Base-by-base conservation (phyloP, 2,329 filamentous ascomycete genomes). In the Aspergillus pseudoviridinutans region DNA sequence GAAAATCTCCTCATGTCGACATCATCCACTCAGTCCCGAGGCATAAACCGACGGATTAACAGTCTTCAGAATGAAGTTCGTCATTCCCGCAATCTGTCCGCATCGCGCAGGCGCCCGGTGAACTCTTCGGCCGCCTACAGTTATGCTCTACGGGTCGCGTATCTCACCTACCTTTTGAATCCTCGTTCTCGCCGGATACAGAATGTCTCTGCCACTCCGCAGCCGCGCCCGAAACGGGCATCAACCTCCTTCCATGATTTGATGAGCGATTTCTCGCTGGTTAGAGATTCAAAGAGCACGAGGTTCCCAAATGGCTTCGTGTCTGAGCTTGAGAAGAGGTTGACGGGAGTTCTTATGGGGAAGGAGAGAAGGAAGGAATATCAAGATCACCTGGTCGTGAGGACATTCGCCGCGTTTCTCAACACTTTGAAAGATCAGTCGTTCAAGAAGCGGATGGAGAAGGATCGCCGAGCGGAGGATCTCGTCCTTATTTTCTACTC, bases 401-500 rank as follows among this genome's bases (percentile, higher is more conserved):
- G 93, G 60, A 95, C 91, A 1, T 99, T 99, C 77, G 94, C 91
- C 55, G 90, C 91, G 63, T 96, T 96, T 62, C 88, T 97, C 71
- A 97, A 93, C 58, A 89, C 91, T 56, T 90, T 99, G 73, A 97
- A 93, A 66, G 91, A 95, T 61, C 87, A 87, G 60, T 87, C 85
- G 49, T 97, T 97, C 70, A 88, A 91, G 64, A 95, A 92, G 78
- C 88, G 87, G 58, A 91, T 97, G 80, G 92, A 97, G 70, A 96
- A 96, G 76, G 93, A 97, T 74, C 85, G 93, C 61, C 88, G 93
- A 69, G 88, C 96, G 24, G 94, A 99, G 75, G 92, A 96, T 62
- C 79, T 97, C 53, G 86, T 99, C 53, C 82, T 99, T 65, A 97
- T 97, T 62, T 97, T 99, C 80, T 97, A 95, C 76, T 95, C 92